A percentile compares a stretch with the other conserved stretches of the same genome.
Conservation (phyloP, 352 stramenopile species). For the Lagenidium sp. region DNA sequence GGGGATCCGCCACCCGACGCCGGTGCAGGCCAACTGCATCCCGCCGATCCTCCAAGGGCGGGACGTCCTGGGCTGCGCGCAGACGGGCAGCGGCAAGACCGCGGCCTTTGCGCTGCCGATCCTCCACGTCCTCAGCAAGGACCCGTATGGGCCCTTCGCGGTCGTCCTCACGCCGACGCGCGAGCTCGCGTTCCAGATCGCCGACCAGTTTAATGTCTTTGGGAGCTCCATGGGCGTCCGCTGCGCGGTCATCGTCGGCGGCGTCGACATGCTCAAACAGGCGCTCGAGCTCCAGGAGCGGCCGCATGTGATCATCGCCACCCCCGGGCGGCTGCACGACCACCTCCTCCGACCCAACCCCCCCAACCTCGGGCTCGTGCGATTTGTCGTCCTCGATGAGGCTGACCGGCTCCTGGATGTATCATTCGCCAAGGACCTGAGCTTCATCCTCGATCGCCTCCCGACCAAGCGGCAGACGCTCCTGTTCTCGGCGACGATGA, state of each 20-base stretch:
- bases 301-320: slow-evolving; percentile 97
- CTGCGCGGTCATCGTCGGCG: slow-evolving; percentile 92
- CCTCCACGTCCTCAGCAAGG: slow-evolving; percentile 90
- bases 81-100: slow-evolving; percentile 97
- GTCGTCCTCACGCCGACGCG: slow-evolving; percentile 95
- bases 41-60: slow-evolving; percentile 82
- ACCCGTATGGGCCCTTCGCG: slow-evolving; percentile 93
- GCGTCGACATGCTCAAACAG: slow-evolving; percentile 93
- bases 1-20: slow-evolving; percentile 82
- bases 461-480: slow-evolving; percentile 89
- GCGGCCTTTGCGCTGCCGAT: slow-evolving; percentile 97
- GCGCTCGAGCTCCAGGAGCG: slow-evolving; percentile 80
- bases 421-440: slow-evolving; percentile 83
- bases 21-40: slow-evolving; percentile 88
- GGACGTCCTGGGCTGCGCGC: slow-evolving; percentile 90
- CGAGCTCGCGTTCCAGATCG: slow-evolving; percentile 98
- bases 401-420: slow-evolving; percentile 92
- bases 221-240: slow-evolving; percentile 88
- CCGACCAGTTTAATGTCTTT: slow-evolving; percentile 95
- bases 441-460: slow-evolving; percentile 78
- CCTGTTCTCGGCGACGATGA: slow-evolving; percentile 98
- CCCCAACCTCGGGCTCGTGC: slow-evolving; percentile 85
- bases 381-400: slow-evolving; percentile 98
- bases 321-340: slow-evolving; percentile 92
- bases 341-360: slow-evolving; percentile 88